These are phyloP conservation scores for Hansenula sp. DNA, from an alignment of 1,139 yeast species.

Conservation along the genomic window DNA sequence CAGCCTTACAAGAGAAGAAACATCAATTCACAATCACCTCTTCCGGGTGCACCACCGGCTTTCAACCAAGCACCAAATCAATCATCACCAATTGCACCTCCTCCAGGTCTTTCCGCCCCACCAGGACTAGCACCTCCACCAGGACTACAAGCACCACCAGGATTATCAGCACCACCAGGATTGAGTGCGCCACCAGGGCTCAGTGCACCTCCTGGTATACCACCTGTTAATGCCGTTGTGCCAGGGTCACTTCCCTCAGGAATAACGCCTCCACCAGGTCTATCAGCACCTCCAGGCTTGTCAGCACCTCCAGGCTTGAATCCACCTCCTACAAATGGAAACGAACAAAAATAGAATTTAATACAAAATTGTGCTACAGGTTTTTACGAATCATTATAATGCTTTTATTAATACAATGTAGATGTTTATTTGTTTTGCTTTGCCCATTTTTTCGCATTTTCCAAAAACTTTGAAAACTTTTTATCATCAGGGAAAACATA, in stretches of 20 bases:
- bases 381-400: not conserved
- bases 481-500: constrained; percentile 67
- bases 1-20: constrained; percentile 21
- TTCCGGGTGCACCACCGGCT: constrained; percentile 8
- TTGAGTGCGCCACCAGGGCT: constrained; percentile 10
- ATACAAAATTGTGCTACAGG: not conserved
- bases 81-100: constrained; percentile 16
- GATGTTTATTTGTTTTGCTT: constrained; percentile 17
- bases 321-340: constrained; percentile 5
- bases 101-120: constrained; percentile 23
- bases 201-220: constrained; percentile 14
- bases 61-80: constrained; percentile 11
- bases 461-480: constrained; percentile 49
- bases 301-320: constrained; percentile 22
- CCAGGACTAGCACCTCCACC: constrained; percentile 24
- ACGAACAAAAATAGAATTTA: not conserved
- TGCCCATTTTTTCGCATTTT: constrained; percentile 62
- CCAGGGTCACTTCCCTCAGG: not conserved
- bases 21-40: constrained; percentile 10
- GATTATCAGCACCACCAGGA: constrained; percentile 13
- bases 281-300: constrained; percentile 24
- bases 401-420: not conserved
- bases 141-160: constrained; percentile 11
- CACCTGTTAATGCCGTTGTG: not conserved
- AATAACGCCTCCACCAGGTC: constrained; percentile 14